Evolutionary conservation across 1,284 basidiomycete species (phyloP), one percentile per base, ranked within the genome.

Genomic region (Apiotrichum laibachii): DNA sequence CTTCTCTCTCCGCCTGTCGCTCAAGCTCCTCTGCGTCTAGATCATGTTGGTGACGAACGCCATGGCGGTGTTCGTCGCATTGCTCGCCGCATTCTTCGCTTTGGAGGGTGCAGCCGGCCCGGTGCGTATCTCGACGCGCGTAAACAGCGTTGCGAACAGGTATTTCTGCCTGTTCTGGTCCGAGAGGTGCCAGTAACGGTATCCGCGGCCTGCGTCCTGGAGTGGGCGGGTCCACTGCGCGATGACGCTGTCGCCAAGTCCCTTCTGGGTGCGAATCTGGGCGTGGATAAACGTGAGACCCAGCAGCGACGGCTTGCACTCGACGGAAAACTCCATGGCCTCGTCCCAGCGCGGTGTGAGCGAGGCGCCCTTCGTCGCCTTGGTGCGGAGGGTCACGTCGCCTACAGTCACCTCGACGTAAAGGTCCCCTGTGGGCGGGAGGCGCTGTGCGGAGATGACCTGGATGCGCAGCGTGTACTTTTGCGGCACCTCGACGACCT

Each of bases 361-460:
- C 5, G 91, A 89, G 68, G 93, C 92, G 35, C 89, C 90, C 50
- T 83, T 53, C 43, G 39, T 42, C 34, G 35, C 45, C 21, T 44
- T 43, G 2, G 51, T 53, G 5, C 33, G 31, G 2, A 19, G 11
- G 44, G 57, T 50, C 50, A 54, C 33, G 46, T 57, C 56, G 52
- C 53, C 50, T n/a, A 75, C 43, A 7, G 61, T 70, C 9, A 61
- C 67, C 58, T 72, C 72, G 48, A 77, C 72, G 43, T 64, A 69
- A 0, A 84, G 80, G 72, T 89, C 85, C 57, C 86, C 86, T 2
- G 85, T 85, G 0, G 86, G 82, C 0, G 93, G 94, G 0, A 98
- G 84, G 70, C 95, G 92, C 76, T 98, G 94, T 1, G 90, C 95
- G 4, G 94, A 97, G 62, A 99, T 88, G 67, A 97, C 81, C 84